phyloP scores from a whole-genome alignment of 192 early-diverging fungal genomes.

The Coemansia sp. region DNA sequence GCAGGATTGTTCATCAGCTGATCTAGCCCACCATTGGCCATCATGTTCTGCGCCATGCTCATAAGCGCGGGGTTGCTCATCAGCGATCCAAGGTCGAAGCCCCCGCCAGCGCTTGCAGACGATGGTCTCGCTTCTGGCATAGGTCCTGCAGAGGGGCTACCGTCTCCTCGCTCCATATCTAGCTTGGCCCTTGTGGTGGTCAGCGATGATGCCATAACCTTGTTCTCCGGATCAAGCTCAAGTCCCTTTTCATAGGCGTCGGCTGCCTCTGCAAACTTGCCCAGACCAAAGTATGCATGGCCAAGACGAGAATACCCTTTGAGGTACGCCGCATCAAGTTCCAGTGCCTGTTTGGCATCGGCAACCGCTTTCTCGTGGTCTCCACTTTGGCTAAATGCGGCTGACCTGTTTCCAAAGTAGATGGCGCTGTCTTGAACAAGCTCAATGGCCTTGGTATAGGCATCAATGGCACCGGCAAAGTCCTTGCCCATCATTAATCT shows the following conservation, averaged over 20 bases:
- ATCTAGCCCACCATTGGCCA: conserved; percentile 79
- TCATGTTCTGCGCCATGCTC: conserved; percentile 93
- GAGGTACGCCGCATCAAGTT: conserved; percentile 84
- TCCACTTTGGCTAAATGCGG: conserved; percentile 87
- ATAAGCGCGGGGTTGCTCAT: conserved; percentile 94
- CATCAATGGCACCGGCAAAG: conserved; percentile 78
- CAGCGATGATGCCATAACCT: conserved; percentile 75
- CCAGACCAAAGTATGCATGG: conserved; percentile 89
- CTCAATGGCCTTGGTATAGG: conserved; percentile 91
- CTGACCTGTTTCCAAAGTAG: conserved; percentile 98
- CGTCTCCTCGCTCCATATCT: neutral
- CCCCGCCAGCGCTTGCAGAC: conserved; percentile 61
- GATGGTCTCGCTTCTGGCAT: conserved; percentile 20
- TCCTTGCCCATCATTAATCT: conserved; percentile 79
- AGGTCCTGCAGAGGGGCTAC: conserved; percentile 14
- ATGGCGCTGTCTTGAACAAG: conserved; percentile 83
- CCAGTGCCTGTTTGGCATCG: conserved; percentile 82
- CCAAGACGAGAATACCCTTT: conserved; percentile 93
- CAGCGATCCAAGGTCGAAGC: conserved; percentile 77
- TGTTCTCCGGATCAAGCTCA: conserved; percentile 78
- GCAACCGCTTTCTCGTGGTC: conserved; percentile 84
- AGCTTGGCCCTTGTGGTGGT: conserved; percentile 67
- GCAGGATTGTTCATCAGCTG: conserved; percentile 90
- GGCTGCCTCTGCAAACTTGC: conserved; percentile 79
- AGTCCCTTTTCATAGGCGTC: conserved; percentile 91